Evolutionary conservation across 2,329 filamentous ascomycete species (phyloP).

Genomic region (Rosellinia necatrix): DNA sequence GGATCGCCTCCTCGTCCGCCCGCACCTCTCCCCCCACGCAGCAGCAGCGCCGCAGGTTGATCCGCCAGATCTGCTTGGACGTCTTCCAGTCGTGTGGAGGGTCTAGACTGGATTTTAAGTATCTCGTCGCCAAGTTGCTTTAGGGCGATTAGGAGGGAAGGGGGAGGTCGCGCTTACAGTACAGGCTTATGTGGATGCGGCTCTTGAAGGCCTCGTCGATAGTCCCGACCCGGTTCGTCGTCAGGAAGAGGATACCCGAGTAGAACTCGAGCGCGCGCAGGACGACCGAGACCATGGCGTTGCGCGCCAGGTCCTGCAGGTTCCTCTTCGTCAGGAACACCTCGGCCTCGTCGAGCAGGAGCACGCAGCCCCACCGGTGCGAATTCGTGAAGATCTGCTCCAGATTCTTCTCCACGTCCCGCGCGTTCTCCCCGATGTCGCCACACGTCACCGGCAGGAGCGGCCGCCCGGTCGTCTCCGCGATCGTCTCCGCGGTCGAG

Average conservation of each 20-base stretch:
- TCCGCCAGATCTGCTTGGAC: conserved; percentile 16
- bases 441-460: conserved; percentile 44
- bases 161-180: too few relatives aligned
- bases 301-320: conserved; percentile 28
- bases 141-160: too few relatives aligned
- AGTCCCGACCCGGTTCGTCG: conserved; percentile 47
- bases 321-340: conserved; percentile 19
- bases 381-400: conserved; percentile 25
- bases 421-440: conserved; percentile 42
- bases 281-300: conserved; percentile 40
- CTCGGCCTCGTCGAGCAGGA: conserved; percentile 31
- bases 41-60: conserved; percentile 25
- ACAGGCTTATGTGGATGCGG: conserved; percentile 43
- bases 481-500: conserved; percentile 17
- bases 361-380: conserved; percentile 24
- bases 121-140: too few relatives aligned
- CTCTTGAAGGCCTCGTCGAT: conserved; percentile 49
- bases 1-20: conserved; percentile 5
- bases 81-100: conserved; percentile 17
- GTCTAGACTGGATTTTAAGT: not conserved
- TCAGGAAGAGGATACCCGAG: conserved; percentile 45
- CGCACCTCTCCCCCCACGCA: not conserved
- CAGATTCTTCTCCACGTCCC: conserved; percentile 36
- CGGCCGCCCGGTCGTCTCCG: conserved; percentile 39
- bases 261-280: conserved; percentile 41